Base-by-base conservation (phyloP, 148 eudicot genomes). In the Camellia granthamiana region DNA sequence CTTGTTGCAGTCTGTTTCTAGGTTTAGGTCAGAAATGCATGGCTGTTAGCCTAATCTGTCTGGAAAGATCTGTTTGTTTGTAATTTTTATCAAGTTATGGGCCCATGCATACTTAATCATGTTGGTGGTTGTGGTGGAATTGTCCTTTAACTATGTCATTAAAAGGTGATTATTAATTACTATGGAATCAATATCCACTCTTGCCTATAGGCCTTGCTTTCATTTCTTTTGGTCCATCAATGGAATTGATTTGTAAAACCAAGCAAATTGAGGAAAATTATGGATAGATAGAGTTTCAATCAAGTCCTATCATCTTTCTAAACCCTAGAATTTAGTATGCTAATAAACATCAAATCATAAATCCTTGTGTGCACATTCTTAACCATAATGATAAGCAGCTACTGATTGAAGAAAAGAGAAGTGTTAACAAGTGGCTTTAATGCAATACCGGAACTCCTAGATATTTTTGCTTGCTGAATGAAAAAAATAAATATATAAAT, bases 41-140 rank as follows among this genome's bases (percentile, higher is more conserved):
- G 59, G 47, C 43, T 63, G 41, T 77, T 9, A 23, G 47, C 71
- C 21, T 18, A 44, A 68, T 46, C 49, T 41, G 47, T 46, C 72
- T 51, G 55, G 54, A 52, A 65, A 23, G 46, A 65, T 77, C 30
- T 4, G 3, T 2, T 18, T 74, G 21, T 30, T 4, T 51, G 15
- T 59, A 59, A 30, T 30, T 18, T 56, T 75, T 59, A 8, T 61
- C 54, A 60, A 75, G 70, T 16, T 79, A 21, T 38, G 70, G 82
- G 67, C 69, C 82, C 83, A 77, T 65, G 23, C 56, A 66, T 23
- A 74, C 47, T 79, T 66, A 74, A 80, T 84, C 86, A 84, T 84
- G 86, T 58, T 61, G 68, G 82, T 76, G 64, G 66, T 67, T 68
- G 63, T 51, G 30, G 56, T 77, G 80, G 80, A 66, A 18, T 49